A percentile compares a stretch with the other conserved stretches of the same genome.
These are phyloP conservation scores for Yarrowia deformans DNA, from an alignment of 805 yeast genomes.

Conservation along the genomic window DNA sequence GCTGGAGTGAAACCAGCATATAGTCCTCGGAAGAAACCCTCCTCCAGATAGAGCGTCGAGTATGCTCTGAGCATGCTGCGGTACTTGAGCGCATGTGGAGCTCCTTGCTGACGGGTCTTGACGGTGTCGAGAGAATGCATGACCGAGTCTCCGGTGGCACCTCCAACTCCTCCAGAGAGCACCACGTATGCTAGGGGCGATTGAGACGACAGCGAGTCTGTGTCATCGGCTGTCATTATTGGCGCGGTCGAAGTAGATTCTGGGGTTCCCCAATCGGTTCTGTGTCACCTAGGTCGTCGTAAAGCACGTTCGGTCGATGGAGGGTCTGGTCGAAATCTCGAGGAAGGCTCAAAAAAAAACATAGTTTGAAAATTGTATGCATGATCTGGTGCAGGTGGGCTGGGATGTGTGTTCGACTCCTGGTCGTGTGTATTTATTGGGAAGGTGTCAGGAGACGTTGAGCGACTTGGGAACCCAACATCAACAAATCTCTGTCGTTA, in stretches of 20 bases:
- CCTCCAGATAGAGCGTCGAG: slow-evolving; percentile 74
- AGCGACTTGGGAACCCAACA: too few species aligned
- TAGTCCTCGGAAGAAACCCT: slow-evolving; percentile 83
- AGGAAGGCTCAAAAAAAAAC: slow-evolving; percentile 26
- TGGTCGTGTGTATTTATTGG: background rate
- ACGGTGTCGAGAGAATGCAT: slow-evolving; percentile 98
- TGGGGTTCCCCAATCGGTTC: slow-evolving; percentile 35
- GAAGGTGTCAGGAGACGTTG: too few species aligned
- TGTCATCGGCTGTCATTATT: slow-evolving; percentile 27
- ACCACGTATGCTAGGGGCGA: slow-evolving; percentile 33
- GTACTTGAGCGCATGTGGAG: slow-evolving; percentile 71
- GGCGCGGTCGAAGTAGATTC: slow-evolving; percentile 5
- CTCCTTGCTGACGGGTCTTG: slow-evolving; percentile 97
- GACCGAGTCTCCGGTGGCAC: slow-evolving; percentile 85
- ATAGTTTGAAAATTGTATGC: slow-evolving; percentile 30
- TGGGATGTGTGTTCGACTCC: slow-evolving; percentile 9
- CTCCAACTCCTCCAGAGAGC: slow-evolving; percentile 94
- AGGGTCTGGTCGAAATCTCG: slow-evolving; percentile 32
- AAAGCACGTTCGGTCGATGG: slow-evolving; percentile 7
- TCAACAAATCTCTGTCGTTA: background rate
- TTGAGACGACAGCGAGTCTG: slow-evolving; percentile 30
- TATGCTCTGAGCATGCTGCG: slow-evolving; percentile 79
- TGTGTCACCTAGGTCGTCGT: slow-evolving; percentile 21
- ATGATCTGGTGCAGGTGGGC: slow-evolving; percentile 1
- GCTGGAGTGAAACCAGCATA: slow-evolving; percentile 96